Conservation (phyloP, 2,329 filamentous ascomycete species). For the Hymenoscyphus fructigenus region DNA sequence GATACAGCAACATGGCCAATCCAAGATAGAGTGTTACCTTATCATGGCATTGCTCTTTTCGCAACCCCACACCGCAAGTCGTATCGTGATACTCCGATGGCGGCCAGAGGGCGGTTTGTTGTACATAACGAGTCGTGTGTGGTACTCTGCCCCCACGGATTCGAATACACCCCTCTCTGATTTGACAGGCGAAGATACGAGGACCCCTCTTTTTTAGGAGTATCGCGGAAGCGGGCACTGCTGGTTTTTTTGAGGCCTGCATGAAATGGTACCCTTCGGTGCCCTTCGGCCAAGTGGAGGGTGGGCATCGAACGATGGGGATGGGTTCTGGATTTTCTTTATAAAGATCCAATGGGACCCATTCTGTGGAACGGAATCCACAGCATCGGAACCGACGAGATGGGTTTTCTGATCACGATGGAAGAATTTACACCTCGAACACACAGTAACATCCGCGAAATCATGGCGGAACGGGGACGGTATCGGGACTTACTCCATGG, state of each 20-base stretch:
- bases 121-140: constrained; percentile 3
- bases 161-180: not conserved
- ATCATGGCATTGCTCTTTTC: constrained; percentile 3
- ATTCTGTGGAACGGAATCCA: not conserved
- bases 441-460: not conserved
- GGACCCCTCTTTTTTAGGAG: not conserved
- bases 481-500: not conserved
- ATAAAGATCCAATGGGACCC: not conserved
- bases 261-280: not conserved
- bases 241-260: not conserved
- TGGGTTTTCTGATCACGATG: not conserved
- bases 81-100: not conserved
- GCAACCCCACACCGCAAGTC: constrained; percentile 2
- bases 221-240: not conserved
- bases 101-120: not conserved
- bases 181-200: not conserved
- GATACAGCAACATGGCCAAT: not conserved
- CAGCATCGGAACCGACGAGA: not conserved
- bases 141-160: not conserved
- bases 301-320: not conserved
- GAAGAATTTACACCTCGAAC: not conserved
- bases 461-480: not conserved
- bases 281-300: not conserved
- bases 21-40: not conserved
- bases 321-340: not conserved